Base-by-base conservation (phyloP, 768 basidiomycete genomes). In the Podaxis rugospora region DNA sequence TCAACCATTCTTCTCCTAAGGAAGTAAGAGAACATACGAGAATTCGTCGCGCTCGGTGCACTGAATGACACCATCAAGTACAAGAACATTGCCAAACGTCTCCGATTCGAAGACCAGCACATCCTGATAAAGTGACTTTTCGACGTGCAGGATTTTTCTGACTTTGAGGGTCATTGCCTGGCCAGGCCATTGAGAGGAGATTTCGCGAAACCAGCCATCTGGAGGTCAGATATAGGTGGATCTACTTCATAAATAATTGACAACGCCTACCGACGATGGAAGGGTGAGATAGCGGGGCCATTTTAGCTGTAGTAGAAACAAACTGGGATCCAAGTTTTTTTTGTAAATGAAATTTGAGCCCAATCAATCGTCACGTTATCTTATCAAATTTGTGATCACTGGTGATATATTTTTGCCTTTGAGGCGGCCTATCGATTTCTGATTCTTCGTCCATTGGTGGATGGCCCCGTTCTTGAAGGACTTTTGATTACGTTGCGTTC, bases 21-120 rank as follows among this genome's bases (percentile, higher is more conserved):
- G n/a, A 23, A 11, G 23, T 14, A 23, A 21, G 28, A 10, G 39
- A 11, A 46, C 91, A 66, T 69, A 94, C 94, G 95, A 95, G 76
- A 99, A 99, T 75, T 99, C 97, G 70, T 99, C 97, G 51, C 95
- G 87, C 76, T 99, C 97, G 1, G 95, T 97, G 77, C 91, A 94
- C 74, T 99, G 96, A 66, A 99, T 91, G 58, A 90, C 93, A 56
- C 94, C 92, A 71, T 99, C 96, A 32, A 99, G 85, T 18, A 95
- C 88, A 59, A 99, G 83, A 50, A 98, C 95, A 69, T 98, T 98
- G n/a, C 96, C 96, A 70, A 90, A 96, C 0, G 94, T 92, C 77
- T 92, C 93, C 0, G 93, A 95, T 73, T 95, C 88, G 69, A 98
- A 98, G 57, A 99, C 95, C 57, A 99, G 88, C 56, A 99, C 95